Evolutionary conservation across 148 eudicot species (phyloP).

Genomic region (Heliosperma pusillum): DNA sequence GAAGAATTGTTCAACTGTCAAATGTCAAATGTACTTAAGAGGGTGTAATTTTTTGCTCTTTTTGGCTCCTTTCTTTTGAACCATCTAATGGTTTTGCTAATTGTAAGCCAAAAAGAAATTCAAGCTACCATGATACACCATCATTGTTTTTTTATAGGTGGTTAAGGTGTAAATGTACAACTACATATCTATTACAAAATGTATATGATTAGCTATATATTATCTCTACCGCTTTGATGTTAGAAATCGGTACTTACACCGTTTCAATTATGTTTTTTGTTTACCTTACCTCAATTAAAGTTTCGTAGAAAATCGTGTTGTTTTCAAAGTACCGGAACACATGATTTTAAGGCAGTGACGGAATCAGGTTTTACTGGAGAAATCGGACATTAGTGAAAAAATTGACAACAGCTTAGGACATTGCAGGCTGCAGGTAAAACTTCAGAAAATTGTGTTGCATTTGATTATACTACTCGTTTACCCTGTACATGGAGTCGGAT

Average conservation of each 20-base stretch:
- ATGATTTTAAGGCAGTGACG: too few relatives aligned
- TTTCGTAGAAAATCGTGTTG: too few relatives aligned
- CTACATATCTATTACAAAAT: constrained; percentile 14
- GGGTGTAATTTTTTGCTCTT: neutral
- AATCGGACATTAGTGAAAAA: too few relatives aligned
- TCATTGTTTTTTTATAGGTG: neutral
- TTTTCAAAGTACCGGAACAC: too few relatives aligned
- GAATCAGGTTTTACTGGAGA: too few relatives aligned
- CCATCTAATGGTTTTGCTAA: constrained; percentile 17
- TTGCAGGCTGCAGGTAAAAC: too few relatives aligned
- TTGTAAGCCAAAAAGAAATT: constrained; percentile 4
- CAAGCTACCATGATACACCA: neutral
- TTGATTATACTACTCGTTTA: too few relatives aligned
- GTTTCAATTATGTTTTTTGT: too few relatives aligned
- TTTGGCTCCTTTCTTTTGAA: constrained; percentile 19
- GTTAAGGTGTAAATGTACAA: constrained; percentile 1
- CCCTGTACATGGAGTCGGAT: too few relatives aligned
- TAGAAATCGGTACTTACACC: neutral
- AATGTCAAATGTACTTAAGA: neutral
- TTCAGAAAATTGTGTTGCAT: too few relatives aligned
- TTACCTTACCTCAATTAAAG: too few relatives aligned
- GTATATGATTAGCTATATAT: neutral
- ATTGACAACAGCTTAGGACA: too few relatives aligned
- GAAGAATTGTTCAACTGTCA: constrained; percentile 16
- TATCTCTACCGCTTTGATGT: neutral